A percentile compares a stretch with the other conserved stretches of the same genome.
Evolutionary conservation across 495 filamentous ascomycete genomes (phyloP).

Genomic region (Talaromyces nanjingensis): DNA sequence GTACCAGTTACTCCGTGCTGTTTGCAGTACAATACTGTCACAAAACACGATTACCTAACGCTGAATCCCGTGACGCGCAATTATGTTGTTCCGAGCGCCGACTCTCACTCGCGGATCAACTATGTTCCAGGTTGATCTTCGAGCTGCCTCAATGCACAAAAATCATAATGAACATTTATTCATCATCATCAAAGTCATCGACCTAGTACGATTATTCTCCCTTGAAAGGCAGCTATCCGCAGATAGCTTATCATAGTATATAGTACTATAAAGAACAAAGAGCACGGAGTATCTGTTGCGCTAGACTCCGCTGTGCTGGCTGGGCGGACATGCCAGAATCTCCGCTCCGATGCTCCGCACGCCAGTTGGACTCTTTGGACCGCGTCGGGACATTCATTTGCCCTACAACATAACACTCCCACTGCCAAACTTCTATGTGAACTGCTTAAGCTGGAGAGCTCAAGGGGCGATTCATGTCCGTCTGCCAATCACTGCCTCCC

Average conservation of each 20-base stretch:
- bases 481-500: not conserved
- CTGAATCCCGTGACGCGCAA: not conserved
- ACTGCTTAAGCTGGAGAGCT: not conserved
- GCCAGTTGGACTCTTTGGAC: not conserved
- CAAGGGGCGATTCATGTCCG: not conserved
- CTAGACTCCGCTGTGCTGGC: not conserved
- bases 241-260: not conserved
- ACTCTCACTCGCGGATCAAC: not conserved
- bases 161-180: not conserved
- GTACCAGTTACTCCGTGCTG: not conserved
- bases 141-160: not conserved
- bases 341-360: conserved; percentile 1
- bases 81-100: not conserved
- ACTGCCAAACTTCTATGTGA: not conserved
- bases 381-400: not conserved
- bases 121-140: not conserved
- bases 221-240: not conserved
- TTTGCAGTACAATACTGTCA: not conserved
- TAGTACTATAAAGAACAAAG: not conserved
- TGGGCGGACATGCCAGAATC: not conserved
- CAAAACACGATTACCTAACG: not conserved
- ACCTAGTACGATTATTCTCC: not conserved
- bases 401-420: not conserved
- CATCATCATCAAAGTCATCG: not conserved
- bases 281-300: not conserved